Evolutionary conservation across 768 basidiomycete species (phyloP).

Genomic region (Goffeauzyma gilvescens): DNA sequence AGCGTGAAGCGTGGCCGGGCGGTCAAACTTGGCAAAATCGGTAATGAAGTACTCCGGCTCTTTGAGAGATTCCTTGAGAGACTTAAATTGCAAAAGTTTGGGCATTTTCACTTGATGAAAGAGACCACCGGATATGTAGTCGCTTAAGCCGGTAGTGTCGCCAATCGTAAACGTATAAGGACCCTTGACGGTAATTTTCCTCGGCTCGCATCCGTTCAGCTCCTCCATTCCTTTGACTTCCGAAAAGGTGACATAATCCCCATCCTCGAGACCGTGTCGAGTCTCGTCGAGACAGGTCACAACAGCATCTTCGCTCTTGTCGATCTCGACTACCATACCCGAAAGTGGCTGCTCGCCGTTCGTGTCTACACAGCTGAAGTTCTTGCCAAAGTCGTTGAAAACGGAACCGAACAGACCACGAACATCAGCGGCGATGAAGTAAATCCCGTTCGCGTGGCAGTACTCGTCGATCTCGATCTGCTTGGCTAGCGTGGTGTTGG

Average conservation of each 20-base stretch:
- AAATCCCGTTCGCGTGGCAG: conserved; percentile 71
- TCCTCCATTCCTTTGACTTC: conserved; percentile 91
- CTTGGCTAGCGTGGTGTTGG: conserved; percentile 53
- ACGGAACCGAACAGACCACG: conserved; percentile 83
- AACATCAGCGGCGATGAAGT: conserved; percentile 80
- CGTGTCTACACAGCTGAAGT: conserved; percentile 90
- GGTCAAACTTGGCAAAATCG: conserved; percentile 93
- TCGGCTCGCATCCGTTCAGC: conserved; percentile 73
- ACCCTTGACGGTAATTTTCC: conserved; percentile 81
- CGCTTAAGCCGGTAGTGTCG: conserved; percentile 57
- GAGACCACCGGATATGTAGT: conserved; percentile 72
- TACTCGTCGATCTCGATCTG: conserved; percentile 91
- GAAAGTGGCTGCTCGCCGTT: conserved; percentile 85
- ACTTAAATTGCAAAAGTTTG: conserved; percentile 86
- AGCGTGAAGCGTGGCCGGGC: conserved; percentile 69
- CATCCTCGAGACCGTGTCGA: conserved; percentile 94
- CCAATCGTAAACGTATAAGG: conserved; percentile 96
- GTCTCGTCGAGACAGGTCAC: conserved; percentile 95
- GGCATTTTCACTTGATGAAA: conserved; percentile 99
- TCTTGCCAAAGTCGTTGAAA: conserved; percentile 90
- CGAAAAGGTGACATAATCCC: conserved; percentile 87
- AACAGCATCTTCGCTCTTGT: conserved; percentile 68
- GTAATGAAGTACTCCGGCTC: conserved; percentile 77
- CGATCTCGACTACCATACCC: conserved; percentile 92
- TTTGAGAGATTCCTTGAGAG: conserved; percentile 63